phyloP scores from a whole-genome alignment of 139 green algal species.

The Chlamydomonas incerta region DNA sequence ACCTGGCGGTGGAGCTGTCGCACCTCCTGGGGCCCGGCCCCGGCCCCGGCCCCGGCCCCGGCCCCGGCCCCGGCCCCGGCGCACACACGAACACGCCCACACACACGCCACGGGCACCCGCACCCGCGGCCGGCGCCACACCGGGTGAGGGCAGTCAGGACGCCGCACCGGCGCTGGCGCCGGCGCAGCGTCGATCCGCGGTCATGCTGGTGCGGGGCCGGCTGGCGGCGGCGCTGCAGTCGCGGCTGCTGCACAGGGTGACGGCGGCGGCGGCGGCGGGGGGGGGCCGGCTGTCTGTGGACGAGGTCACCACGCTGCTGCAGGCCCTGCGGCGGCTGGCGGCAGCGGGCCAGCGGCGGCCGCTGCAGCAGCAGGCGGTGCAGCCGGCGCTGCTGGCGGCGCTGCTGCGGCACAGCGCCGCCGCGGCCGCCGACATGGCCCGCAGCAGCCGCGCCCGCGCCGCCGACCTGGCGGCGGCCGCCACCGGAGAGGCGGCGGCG shows the following conservation, averaged over 20 bases:
- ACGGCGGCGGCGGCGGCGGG: neutral
- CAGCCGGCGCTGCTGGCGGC: neutral
- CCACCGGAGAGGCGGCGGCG: neutral
- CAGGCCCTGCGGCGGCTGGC: neutral
- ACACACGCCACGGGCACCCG: no score
- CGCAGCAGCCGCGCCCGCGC: neutral
- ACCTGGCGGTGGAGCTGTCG: conserved; percentile 9
- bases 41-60: no score
- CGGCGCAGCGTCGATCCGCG: no score
- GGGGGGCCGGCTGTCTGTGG: neutral
- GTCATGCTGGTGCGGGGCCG: neutral
- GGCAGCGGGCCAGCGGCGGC: neutral
- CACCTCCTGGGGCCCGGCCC: no score
- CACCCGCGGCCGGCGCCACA: no score
- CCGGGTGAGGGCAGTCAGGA: no score
- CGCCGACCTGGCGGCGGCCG: neutral
- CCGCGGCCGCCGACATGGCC: no score
- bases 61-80: no score
- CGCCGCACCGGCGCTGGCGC: no score
- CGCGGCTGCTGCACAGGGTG: neutral
- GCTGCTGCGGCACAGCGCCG: neutral
- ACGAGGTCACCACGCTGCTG: conserved; percentile 9
- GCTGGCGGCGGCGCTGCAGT: neutral
- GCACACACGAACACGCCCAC: no score
- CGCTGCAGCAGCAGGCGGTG: no score